Evolutionary conservation across 495 filamentous ascomycete species (phyloP), one percentile per base, ranked within the genome.

Genomic region (Paragyromitra xinjiangensis): DNA sequence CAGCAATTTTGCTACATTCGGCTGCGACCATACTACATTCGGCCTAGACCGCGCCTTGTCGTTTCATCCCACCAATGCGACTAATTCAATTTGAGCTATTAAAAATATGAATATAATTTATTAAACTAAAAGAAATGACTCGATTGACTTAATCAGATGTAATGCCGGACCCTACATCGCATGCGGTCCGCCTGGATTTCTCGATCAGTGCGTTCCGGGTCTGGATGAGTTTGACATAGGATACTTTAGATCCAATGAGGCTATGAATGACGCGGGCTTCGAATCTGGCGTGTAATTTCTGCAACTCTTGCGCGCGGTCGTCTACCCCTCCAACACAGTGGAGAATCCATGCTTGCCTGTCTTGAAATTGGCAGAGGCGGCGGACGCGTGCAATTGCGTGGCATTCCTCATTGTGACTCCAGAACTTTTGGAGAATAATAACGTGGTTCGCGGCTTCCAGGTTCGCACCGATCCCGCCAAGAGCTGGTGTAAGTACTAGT

Each of bases 251-350:
- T 0, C 65, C 65, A 12, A 53, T 55, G 0, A 68, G 3, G 1
- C 24, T n/a, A 56, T 68, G 65, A 26, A 68, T 34, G 12, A 68
- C 8, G 3, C 37, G 9, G 4, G 65, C 65, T 26, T 55, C 45
- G 11, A 68, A 55, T 14, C 24, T 55, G 1, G 39, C 65, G 1
- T 14, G 64, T 2, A 16, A 14, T n/a, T 67, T 11, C 1, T 67
- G 45, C 1, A 53, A 16, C 22, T 58, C 34, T 24, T 71, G 37
- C 19, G 39, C 37, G 1, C 65, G 14, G n/a, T 68, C 45, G n/a
- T 68, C 65, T 22, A 68, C 24, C 9, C 29, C 65, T 55, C 22
- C 22, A 7, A 1, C 1, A 19, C 45, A 39, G 39, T 53, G 45
- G 0, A 68, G 37, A 14, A 26, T 55, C 45, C 65, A 39, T 1